Percentiles rank a stretch among this genome's conserved stretches.
These are phyloP conservation scores for Boletus hoseneyae DNA, from an alignment of 1,284 basidiomycete genomes.

Conservation along the genomic window DNA sequence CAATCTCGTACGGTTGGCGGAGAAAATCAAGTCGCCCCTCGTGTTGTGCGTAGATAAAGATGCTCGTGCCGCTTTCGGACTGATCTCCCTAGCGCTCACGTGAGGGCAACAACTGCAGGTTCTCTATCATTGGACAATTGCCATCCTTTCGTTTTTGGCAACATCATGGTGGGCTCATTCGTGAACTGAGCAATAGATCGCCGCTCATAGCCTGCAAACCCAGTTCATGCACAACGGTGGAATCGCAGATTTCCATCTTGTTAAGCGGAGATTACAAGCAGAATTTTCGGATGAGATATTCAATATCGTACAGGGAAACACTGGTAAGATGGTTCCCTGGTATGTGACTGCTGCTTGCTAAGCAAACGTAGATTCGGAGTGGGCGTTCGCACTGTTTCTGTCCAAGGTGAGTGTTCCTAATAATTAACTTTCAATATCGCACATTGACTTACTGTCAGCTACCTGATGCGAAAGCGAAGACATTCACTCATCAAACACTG, in stretches of 20 bases:
- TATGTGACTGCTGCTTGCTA: neutral
- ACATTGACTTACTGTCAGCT: constrained; percentile 46
- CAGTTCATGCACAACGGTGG: constrained; percentile 97
- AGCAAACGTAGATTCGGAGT: constrained; percentile 75
- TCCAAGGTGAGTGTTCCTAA: constrained; percentile 58
- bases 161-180: constrained; percentile 70
- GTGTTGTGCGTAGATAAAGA: constrained; percentile 67
- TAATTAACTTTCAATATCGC: neutral
- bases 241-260: constrained; percentile 75
- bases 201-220: neutral
- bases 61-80: neutral
- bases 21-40: constrained; percentile 92
- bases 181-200: neutral
- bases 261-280: constrained; percentile 80
- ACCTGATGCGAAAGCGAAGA: constrained; percentile 71
- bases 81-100: constrained; percentile 65
- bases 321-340: constrained; percentile 51
- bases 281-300: constrained; percentile 80
- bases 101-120: constrained; percentile 84
- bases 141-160: constrained; percentile 86
- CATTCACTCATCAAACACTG: constrained; percentile 61
- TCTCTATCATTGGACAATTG: constrained; percentile 91
- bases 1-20: constrained; percentile 84
- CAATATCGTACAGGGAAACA: constrained; percentile 84
- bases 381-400: constrained; percentile 90